Percentiles rank a stretch among this genome's conserved stretches.
These are phyloP conservation scores for Mycena chlorophos DNA, from an alignment of 768 basidiomycete genomes.

Conservation along the genomic window DNA sequence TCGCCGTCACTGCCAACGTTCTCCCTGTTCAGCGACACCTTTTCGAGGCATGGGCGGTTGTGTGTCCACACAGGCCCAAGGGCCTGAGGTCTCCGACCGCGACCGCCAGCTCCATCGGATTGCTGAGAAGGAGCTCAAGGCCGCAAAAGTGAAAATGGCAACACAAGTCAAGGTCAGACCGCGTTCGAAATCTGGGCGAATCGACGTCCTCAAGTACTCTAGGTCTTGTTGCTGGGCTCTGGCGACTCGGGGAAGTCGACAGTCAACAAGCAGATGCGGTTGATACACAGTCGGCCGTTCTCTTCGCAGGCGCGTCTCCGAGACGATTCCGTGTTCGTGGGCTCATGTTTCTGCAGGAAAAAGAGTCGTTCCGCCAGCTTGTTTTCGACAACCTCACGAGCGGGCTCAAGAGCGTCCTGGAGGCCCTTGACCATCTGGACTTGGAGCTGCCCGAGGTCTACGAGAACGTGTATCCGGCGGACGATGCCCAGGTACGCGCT, in stretches of 20 bases:
- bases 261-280: conserved; percentile 95
- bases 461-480: conserved; percentile 2
- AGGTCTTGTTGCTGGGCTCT: conserved; percentile 89
- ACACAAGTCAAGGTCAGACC: conserved; percentile 70
- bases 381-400: conserved; percentile 90
- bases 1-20: too few species aligned
- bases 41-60: conserved; percentile 67
- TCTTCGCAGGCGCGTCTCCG: conserved; percentile 65
- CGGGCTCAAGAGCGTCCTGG: conserved; percentile 79
- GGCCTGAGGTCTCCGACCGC: conserved; percentile 63
- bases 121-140: conserved; percentile 76
- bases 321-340: neutral
- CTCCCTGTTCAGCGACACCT: too few species aligned
- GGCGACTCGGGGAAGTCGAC: conserved; percentile 95
- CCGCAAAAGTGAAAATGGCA: conserved; percentile 73
- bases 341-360: conserved; percentile 56
- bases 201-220: conserved; percentile 5
- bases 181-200: conserved; percentile 1
- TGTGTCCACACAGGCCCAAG: conserved; percentile 54
- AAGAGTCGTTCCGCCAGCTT: conserved; percentile 87
- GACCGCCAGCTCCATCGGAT: conserved; percentile 66
- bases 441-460: conserved; percentile 70
- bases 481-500: neutral
- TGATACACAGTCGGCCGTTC: conserved; percentile 90
- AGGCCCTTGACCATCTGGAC: conserved; percentile 88